Conservation (phyloP, 306 rosid genomes). For the Myrica gale region DNA sequence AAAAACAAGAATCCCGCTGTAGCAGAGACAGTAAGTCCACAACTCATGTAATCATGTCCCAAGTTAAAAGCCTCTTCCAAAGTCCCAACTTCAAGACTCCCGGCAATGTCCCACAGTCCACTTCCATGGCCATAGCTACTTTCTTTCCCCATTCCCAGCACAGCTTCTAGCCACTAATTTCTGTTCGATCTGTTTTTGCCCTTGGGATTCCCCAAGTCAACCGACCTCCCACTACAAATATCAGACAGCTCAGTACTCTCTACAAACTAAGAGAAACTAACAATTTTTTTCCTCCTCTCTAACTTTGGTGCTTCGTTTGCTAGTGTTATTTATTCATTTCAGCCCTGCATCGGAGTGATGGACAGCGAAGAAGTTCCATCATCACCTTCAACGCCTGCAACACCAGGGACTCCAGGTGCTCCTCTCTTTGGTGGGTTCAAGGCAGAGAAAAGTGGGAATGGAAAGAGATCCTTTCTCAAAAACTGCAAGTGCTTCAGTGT, state of each 20-base stretch:
- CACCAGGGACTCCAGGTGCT: conserved; percentile 80
- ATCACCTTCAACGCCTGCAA: conserved; percentile 61
- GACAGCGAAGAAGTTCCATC: conserved; percentile 56
- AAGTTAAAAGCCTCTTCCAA: conserved; percentile 25
- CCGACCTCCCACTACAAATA: conserved; percentile 30
- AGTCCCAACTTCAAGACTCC: conserved; percentile 28
- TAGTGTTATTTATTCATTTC: not conserved
- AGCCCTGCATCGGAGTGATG: conserved; percentile 33
- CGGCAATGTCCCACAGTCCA: conserved; percentile 40
- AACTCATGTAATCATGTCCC: conserved; percentile 44
- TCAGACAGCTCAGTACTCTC: conserved; percentile 16
- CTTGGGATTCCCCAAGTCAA: conserved; percentile 46
- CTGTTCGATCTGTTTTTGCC: conserved; percentile 7
- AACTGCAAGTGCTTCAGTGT: conserved; percentile 56
- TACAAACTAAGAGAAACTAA: conserved; percentile 21
- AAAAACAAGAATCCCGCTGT: not conserved
- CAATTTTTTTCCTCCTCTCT: not conserved
- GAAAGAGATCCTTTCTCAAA: conserved; percentile 55
- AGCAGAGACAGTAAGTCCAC: conserved; percentile 16
- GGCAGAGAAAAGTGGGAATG: conserved; percentile 39
- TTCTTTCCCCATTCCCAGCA: conserved; percentile 16
- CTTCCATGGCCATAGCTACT: conserved; percentile 21
- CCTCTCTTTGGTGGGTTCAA: conserved; percentile 69
- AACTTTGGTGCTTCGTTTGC: not conserved
- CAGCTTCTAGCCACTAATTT: conserved; percentile 36